Evolutionary conservation across 2,329 filamentous ascomycete species (phyloP).

Genomic region (Lecanicillium sp.): DNA sequence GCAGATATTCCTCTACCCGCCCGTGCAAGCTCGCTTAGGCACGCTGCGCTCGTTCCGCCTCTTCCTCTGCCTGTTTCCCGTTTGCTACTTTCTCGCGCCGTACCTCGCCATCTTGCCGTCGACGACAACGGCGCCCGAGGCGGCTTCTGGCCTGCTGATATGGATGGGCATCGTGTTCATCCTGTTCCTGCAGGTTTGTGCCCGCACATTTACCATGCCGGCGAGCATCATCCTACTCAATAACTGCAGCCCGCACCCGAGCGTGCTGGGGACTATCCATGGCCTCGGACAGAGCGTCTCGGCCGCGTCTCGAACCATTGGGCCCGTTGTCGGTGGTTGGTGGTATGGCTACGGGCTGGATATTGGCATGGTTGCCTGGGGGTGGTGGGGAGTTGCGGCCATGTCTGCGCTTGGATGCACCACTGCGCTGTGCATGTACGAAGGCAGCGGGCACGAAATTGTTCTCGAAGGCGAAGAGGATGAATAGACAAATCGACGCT

Average conservation of each 20-base stretch:
- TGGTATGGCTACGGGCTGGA: slow-evolving; percentile 39
- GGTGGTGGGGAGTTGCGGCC: slow-evolving; percentile 40
- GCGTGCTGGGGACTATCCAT: slow-evolving; percentile 50
- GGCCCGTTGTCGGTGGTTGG: slow-evolving; percentile 41
- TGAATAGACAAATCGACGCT: no score
- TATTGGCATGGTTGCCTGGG: slow-evolving; percentile 35
- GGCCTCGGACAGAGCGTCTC: slow-evolving; percentile 44
- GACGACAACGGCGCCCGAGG: slow-evolving; percentile 28
- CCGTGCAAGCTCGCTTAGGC: slow-evolving; percentile 55
- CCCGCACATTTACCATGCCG: slow-evolving; percentile 60
- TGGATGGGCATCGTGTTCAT: slow-evolving; percentile 57
- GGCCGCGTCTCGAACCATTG: slow-evolving; percentile 40
- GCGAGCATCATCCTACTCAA: slow-evolving; percentile 53
- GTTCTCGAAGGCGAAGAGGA: slow-evolving; percentile 39
- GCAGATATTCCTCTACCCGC: slow-evolving; percentile 62
- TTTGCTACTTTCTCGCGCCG: slow-evolving; percentile 60
- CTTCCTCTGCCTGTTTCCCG: slow-evolving; percentile 58
- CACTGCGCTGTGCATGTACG: slow-evolving; percentile 53
- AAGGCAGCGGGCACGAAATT: slow-evolving; percentile 57
- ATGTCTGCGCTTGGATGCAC: slow-evolving; percentile 50
- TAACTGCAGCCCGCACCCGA: slow-evolving; percentile 52
- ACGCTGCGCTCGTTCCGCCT: slow-evolving; percentile 59
- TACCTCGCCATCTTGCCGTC: slow-evolving; percentile 59
- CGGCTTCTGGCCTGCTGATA: slow-evolving; percentile 40
- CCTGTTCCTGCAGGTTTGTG: slow-evolving; percentile 61